Evolutionary conservation across 208 protist genomes (phyloP), one percentile per base, ranked within the genome.

Genomic region (Strigomonas culicis): DNA sequence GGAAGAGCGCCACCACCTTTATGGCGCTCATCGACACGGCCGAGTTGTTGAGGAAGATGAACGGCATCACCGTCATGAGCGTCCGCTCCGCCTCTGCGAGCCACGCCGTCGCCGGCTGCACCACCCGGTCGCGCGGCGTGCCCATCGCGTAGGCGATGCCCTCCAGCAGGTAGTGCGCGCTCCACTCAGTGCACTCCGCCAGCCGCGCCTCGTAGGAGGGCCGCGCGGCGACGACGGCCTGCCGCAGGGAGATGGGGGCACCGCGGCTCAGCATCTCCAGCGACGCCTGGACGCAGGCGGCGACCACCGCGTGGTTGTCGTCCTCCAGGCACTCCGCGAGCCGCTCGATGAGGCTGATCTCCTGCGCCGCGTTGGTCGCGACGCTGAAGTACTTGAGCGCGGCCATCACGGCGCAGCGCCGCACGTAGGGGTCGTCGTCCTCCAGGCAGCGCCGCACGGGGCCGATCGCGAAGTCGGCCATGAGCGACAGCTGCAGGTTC

Each of bases 321-420:
- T 99, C 98, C 22, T 73, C 70, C 1, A 99, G 74, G 50, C 99
- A 69, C 31, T 94, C 85, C 34, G 82, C 75, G n/a, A 98, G 75
- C 57, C 75, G 72, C 34, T 97, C 89, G 43, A 98, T 68, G 52
- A 98, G 79, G 27, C 88, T 92, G 32, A 86, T 76, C 24, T 98
- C 88, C 41, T 93, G 74, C 2, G 95, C 88, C 1, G 96, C 66
- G 27, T 92, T 81, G 21, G 93, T 83, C 51, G 94, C 90, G 27
- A 99, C 88, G 68, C 97, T 92, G 74, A 98, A 99, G 15, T 99
- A 72, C 77, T 99, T 99, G 3, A 98, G 84, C 52, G 99, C 95
- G 56, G 90, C 97, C 32, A 99, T 82, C 8, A 89, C 98, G 4
- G 99, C 98, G 17, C 97, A 99, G 68, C 99, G 98, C 43, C 98